Evolutionary conservation across 352 stramenopile genomes (phyloP).

Genomic region (Blastocystis sp.): DNA sequence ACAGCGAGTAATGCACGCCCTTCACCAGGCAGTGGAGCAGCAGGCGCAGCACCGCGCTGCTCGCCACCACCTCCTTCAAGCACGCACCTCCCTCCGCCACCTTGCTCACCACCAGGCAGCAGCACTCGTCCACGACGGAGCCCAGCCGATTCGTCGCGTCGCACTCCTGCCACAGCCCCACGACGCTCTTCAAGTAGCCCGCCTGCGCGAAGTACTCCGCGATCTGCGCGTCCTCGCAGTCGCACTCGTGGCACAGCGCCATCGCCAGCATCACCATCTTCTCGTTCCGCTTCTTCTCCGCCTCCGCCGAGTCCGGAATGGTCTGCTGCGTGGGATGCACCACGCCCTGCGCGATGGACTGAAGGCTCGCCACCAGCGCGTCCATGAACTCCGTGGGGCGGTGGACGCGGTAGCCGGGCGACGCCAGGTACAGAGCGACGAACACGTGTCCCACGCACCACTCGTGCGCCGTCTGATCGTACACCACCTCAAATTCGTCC

Average conservation of each 20-base stretch:
- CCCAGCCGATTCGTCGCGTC: background rate
- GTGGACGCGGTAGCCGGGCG: background rate
- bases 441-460: conserved; percentile 16
- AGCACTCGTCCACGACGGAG: background rate
- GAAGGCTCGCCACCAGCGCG: background rate
- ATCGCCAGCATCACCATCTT: background rate
- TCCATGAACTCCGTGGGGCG: conserved; percentile 25
- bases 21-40: background rate
- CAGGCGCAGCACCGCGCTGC: background rate
- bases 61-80: background rate
- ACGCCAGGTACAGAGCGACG: conserved; percentile 18
- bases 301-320: conserved; percentile 42
- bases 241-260: background rate
- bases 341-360: too few relatives aligned
- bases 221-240: background rate
- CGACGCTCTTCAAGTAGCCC: background rate
- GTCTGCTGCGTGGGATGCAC: background rate
- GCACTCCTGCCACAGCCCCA: conserved; percentile 8
- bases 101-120: conserved; percentile 2
- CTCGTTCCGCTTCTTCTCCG: background rate
- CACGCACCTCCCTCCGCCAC: background rate
- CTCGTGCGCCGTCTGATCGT: conserved; percentile 8
- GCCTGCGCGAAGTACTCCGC: conserved; percentile 14
- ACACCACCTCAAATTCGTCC: conserved; percentile 8
- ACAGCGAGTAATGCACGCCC: background rate